Evolutionary conservation across 2,329 filamentous ascomycete species (phyloP).

Genomic region (Neophaeococcomyces mojaviensis): DNA sequence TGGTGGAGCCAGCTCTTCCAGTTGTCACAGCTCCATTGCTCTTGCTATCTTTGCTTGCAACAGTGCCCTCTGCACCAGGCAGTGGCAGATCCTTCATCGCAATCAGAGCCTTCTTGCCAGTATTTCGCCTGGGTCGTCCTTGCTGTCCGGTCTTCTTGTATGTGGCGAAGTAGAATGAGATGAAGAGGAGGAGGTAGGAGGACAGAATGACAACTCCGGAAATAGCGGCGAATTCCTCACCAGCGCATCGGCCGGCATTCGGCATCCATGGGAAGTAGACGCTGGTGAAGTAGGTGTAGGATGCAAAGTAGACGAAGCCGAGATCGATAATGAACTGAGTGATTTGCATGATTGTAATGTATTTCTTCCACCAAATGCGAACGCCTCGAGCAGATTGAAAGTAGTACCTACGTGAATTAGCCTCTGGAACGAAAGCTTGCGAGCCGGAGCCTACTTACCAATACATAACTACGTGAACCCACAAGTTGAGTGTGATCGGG

Average conservation of each 20-base stretch:
- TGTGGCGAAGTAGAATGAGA: conserved; percentile 96
- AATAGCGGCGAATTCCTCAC: conserved; percentile 94
- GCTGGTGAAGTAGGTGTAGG: conserved; percentile 96
- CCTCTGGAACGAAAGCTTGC: background rate
- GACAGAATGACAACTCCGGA: conserved; percentile 84
- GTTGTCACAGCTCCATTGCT: conserved; percentile 30
- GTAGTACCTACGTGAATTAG: conserved; percentile 98
- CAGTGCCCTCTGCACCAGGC: conserved; percentile 29
- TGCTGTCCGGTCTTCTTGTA: conserved; percentile 62
- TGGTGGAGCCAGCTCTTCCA: conserved; percentile 37
- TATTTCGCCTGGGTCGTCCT: conserved; percentile 43
- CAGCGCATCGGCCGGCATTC: conserved; percentile 77
- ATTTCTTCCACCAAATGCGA: conserved; percentile 99
- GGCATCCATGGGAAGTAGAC: conserved; percentile 82
- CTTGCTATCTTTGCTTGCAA: conserved; percentile 14
- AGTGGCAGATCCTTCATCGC: conserved; percentile 72
- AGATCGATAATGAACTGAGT: conserved; percentile 95
- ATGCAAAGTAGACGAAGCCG: conserved; percentile 96
- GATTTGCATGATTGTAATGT: conserved; percentile 96
- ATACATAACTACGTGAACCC: conserved; percentile 98
- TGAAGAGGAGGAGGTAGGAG: conserved; percentile 96
- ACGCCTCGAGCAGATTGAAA: conserved; percentile 96
- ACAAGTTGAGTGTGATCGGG: conserved; percentile 82
- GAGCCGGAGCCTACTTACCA: conserved; percentile 55
- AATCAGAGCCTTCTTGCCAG: conserved; percentile 75